These are phyloP conservation scores for Pichia sp. DNA, from an alignment of 1,139 yeast genomes.

Conservation along the genomic window DNA sequence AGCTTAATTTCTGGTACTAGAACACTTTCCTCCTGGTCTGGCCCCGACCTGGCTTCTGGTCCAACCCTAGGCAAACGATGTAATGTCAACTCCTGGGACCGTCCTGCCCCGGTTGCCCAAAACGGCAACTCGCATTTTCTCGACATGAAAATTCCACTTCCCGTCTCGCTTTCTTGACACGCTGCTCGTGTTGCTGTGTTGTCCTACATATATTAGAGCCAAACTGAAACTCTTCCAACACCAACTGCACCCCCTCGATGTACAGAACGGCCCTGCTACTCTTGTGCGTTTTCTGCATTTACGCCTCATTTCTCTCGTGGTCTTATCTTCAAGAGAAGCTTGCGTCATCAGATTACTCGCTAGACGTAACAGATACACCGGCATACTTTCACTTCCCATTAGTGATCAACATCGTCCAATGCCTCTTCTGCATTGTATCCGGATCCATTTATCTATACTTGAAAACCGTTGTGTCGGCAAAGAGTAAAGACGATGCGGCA, in stretches of 20 bases:
- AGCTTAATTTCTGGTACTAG: not conserved
- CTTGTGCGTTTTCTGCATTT: slow-evolving; percentile 67
- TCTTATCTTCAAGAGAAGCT: slow-evolving; percentile 86
- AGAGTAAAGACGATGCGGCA: not conserved
- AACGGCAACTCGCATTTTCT: not conserved
- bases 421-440: slow-evolving; percentile 62
- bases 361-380: slow-evolving; percentile 32
- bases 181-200: not conserved
- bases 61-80: too few species aligned
- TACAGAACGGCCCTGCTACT: slow-evolving; percentile 19
- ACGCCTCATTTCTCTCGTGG: slow-evolving; percentile 85
- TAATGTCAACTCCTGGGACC: not conserved
- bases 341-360: slow-evolving; percentile 72
- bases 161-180: not conserved
- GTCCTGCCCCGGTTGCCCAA: not conserved
- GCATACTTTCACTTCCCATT: slow-evolving; percentile 64
- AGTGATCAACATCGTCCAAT: slow-evolving; percentile 69
- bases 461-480: slow-evolving; percentile 16
- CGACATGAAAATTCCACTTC: slow-evolving; percentile 5
- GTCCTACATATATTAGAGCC: not conserved
- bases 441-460: slow-evolving; percentile 55
- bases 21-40: too few species aligned
- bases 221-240: not conserved
- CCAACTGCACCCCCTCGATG: not conserved
- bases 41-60: too few species aligned